Base-by-base conservation (phyloP, 164 flowering plant species). In the Protea cynaroides region DNA sequence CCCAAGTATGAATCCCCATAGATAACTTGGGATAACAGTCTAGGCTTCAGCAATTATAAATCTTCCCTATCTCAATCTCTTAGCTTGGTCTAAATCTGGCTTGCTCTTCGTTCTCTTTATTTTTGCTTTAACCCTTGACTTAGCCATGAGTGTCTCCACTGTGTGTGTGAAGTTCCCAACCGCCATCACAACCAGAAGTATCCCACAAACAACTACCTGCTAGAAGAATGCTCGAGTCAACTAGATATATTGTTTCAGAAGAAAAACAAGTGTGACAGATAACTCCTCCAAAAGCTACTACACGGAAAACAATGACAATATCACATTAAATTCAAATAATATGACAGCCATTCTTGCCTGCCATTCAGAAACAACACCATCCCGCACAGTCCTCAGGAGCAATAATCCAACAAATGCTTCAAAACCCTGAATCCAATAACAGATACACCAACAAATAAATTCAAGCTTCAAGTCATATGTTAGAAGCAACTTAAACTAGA, bases 391-490 rank as follows among this genome's bases (percentile, higher is more conserved):
- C 72, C 56, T 78, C 58, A 87, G 85, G 74, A 87, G 69, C 71
- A 70, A 72, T 40, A 87, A 60, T 64, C 92, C 92, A 70, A 85
- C 81, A 71, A 85, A 87, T 67, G 96, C 99, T 79, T 94, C 97
- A 70, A 94, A 94, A 44, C 85, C 93, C 98, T 94, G 84, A 74
- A 70, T 74, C 14, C 58, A 72, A 40, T 53, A 38, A 24, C 47
- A 57, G 49, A 62, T 65, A 47, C 34, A 65, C 19, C 36, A 52
- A 61, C 25, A n/a, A 51, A 46, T 19, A n/a, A 38, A 18, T 23
- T 4, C n/a, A 7, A 4, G 69, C 49, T 5, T 34, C 25, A 22
- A 25, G 22, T 38, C 25, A 13, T 37, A 37, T 37, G 9, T 29
- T 29, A 3, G 50, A 8, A 29, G 21, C 21, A 56, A 38, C 1